phyloP scores from a whole-genome alignment of 148 eudicot genomes.

The Rhododendron williamsianum region DNA sequence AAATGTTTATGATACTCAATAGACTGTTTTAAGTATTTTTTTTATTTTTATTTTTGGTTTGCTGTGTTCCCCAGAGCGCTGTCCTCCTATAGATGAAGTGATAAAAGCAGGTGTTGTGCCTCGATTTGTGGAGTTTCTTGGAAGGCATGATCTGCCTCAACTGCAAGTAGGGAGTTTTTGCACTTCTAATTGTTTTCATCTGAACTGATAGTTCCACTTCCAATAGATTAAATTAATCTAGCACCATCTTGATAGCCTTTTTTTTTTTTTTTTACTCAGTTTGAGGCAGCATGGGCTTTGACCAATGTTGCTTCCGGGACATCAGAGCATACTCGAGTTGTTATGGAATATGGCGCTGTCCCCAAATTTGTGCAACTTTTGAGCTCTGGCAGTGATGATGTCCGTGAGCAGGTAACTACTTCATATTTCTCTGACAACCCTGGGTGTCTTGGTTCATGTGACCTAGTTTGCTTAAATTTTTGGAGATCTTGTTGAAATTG shows the following conservation, averaged over 20 bases:
- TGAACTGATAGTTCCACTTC: not conserved
- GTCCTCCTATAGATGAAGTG: constrained; percentile 89
- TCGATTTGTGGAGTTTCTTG: constrained; percentile 79
- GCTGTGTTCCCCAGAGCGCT: constrained; percentile 48
- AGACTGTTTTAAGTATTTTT: not conserved
- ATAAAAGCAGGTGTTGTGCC: constrained; percentile 84
- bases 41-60: constrained; percentile 2
- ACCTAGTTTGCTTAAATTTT: not conserved
- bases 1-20: not conserved
- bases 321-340: constrained; percentile 84
- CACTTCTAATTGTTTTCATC: not conserved
- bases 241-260: constrained; percentile 6
- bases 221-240: not conserved
- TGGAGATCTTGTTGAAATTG: not conserved
- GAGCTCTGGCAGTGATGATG: constrained; percentile 85
- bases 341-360: constrained; percentile 83
- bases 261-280: constrained; percentile 32
- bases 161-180: constrained; percentile 51
- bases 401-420: constrained; percentile 73
- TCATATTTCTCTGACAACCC: not conserved
- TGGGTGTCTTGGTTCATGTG: not conserved
- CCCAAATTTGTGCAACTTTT: constrained; percentile 82
- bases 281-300: constrained; percentile 97
- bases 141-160: constrained; percentile 77
- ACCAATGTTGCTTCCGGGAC: constrained; percentile 97